Percentiles rank a stretch among this genome's conserved stretches.
These are phyloP conservation scores for Xylariomycetidae sp. DNA, from an alignment of 2,329 filamentous ascomycete species.

Conservation along the genomic window DNA sequence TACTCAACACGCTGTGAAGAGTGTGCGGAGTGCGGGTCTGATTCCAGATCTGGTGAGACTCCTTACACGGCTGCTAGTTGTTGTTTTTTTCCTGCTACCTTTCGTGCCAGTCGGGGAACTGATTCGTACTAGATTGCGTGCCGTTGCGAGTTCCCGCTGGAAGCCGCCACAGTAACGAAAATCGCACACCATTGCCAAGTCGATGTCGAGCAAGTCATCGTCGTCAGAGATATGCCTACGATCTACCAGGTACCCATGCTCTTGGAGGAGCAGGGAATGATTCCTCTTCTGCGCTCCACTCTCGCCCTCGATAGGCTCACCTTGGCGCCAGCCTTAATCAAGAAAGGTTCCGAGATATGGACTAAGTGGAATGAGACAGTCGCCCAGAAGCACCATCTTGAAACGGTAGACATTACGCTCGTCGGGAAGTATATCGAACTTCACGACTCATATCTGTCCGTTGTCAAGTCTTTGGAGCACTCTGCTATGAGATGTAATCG, in stretches of 20 bases:
- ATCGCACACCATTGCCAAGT: slow-evolving; percentile 88
- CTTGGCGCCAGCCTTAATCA: slow-evolving; percentile 48
- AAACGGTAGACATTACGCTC: slow-evolving; percentile 73
- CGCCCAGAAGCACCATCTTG: slow-evolving; percentile 59
- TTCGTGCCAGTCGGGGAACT: no score
- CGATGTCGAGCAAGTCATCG: slow-evolving; percentile 77
- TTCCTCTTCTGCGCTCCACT: slow-evolving; percentile 59
- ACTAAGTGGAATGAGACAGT: slow-evolving; percentile 71
- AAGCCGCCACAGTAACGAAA: slow-evolving; percentile 72
- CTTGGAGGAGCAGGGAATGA: slow-evolving; percentile 74
- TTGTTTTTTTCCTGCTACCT: no score
- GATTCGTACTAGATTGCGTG: slow-evolving; percentile 82
- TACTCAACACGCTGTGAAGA: slow-evolving; percentile 84
- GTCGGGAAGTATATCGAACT: slow-evolving; percentile 89
- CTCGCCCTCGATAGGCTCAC: slow-evolving; percentile 59
- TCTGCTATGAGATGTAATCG: slow-evolving; percentile 79
- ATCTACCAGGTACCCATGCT: slow-evolving; percentile 96
- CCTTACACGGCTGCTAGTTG: no score
- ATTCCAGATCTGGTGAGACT: slow-evolving; percentile 63
- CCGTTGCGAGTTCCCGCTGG: slow-evolving; percentile 75
- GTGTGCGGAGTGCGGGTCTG: slow-evolving; percentile 75
- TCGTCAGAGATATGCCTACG: slow-evolving; percentile 83
- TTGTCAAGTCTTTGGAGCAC: slow-evolving; percentile 84
- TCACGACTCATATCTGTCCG: slow-evolving; percentile 80
- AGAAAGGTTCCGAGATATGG: slow-evolving; percentile 69